These are phyloP conservation scores for Talaromyces thailandensis DNA, from an alignment of 495 filamentous ascomycete species.

Conservation along the genomic window DNA sequence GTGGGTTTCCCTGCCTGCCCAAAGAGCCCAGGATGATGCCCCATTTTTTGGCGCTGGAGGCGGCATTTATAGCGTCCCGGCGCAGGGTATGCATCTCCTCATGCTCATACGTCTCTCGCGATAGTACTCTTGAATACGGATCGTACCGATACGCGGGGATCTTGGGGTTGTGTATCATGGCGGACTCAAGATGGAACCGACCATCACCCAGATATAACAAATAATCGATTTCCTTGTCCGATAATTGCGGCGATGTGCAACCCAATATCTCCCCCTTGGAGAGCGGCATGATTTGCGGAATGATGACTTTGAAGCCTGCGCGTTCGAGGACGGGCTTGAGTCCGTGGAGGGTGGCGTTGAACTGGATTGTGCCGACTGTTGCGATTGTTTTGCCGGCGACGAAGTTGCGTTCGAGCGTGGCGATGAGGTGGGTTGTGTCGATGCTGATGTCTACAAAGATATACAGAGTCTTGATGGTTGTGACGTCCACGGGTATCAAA, in stretches of 20 bases:
- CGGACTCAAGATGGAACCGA: conserved; percentile 92
- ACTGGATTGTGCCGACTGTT: conserved; percentile 95
- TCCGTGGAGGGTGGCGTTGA: conserved; percentile 91
- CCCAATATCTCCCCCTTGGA: conserved; percentile 92
- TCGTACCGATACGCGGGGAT: conserved; percentile 95
- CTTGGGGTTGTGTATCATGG: conserved; percentile 94
- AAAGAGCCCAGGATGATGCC: conserved; percentile 89
- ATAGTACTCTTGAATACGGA: conserved; percentile 86
- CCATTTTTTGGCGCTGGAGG: conserved; percentile 73
- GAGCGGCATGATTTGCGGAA: conserved; percentile 88
- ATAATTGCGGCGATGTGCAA: conserved; percentile 79
- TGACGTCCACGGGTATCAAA: conserved; percentile 90
- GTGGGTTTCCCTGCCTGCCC: conserved; percentile 88
- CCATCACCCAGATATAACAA: conserved; percentile 94
- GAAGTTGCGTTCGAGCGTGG: conserved; percentile 86
- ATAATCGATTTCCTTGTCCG: conserved; percentile 51
- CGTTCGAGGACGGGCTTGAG: conserved; percentile 65
- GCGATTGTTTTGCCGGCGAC: conserved; percentile 75
- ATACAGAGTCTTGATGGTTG: conserved; percentile 90
- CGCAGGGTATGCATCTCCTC: conserved; percentile 78
- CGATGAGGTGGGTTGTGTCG: conserved; percentile 76
- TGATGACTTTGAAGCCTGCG: conserved; percentile 71
- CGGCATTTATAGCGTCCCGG: conserved; percentile 62
- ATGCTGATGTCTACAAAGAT: conserved; percentile 98
- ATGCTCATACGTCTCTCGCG: conserved; percentile 83